These are phyloP conservation scores for Tympanopsis confertula DNA, from an alignment of 2,329 filamentous ascomycete genomes.

Conservation along the genomic window DNA sequence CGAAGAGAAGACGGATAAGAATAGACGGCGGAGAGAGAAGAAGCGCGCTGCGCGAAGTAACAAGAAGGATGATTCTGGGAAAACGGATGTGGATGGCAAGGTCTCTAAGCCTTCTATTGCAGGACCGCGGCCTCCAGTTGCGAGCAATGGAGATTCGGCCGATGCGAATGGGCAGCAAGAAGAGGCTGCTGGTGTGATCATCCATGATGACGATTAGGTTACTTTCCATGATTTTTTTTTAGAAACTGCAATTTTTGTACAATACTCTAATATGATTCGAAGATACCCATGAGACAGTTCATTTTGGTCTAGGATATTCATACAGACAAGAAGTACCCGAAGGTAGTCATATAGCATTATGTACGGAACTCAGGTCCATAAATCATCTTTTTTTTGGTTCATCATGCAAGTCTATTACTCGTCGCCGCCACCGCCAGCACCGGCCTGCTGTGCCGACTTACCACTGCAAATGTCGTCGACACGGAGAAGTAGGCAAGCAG, in stretches of 20 bases:
- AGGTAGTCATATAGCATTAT: not conserved
- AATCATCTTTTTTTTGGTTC: not conserved
- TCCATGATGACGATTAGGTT: not conserved
- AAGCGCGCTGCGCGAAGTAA: not conserved
- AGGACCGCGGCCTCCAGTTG: not conserved
- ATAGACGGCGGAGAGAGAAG: not conserved
- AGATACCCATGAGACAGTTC: conserved; percentile 1
- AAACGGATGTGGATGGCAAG: not conserved
- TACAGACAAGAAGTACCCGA: not conserved
- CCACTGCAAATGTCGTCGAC: conserved; percentile 98
- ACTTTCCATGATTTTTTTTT: not conserved
- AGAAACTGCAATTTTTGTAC: not conserved
- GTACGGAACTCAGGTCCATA: not conserved
- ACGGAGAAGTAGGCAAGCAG: conserved; percentile 83
- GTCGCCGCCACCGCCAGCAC: not conserved
- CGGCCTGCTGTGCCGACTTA: conserved; percentile 58
- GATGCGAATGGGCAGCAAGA: not conserved
- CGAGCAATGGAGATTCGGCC: not conserved
- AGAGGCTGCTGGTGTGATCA: not conserved
- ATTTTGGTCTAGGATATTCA: conserved; percentile 2
- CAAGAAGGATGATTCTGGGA: not conserved
- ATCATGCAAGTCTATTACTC: not conserved
- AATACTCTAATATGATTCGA: no score
- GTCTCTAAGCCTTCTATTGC: not conserved
- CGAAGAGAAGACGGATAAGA: not conserved